A percentile compares a stretch with the other conserved stretches of the same genome.
Conservation (phyloP, 1,284 basidiomycete species). For the Ceratobasidium sp. region DNA sequence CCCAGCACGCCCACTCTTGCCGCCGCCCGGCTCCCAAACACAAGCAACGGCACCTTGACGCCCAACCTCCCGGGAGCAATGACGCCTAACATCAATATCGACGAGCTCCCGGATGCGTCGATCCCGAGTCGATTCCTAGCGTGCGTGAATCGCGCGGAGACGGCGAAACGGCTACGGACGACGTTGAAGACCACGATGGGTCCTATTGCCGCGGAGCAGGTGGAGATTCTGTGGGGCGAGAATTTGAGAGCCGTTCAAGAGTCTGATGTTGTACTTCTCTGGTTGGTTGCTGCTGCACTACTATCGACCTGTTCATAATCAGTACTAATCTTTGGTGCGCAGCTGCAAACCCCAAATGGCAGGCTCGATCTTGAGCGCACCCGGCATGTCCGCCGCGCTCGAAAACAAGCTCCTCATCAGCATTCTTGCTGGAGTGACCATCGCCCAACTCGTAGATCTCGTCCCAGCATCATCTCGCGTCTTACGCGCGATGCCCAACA, state of each 20-base stretch:
- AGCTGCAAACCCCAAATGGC: conserved; percentile 97
- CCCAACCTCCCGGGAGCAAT: conserved; percentile 62
- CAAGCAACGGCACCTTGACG: conserved; percentile 83
- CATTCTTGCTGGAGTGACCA: conserved; percentile 95
- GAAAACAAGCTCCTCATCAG: conserved; percentile 93
- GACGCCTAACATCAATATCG: conserved; percentile 51
- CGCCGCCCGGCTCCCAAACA: conserved; percentile 46
- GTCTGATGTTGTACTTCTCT: conserved; percentile 88
- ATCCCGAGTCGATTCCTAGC: conserved; percentile 89
- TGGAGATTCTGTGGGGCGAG: conserved; percentile 76
- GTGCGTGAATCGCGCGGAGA: conserved; percentile 86
- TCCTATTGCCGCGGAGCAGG: conserved; percentile 57
- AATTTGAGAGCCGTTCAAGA: conserved; percentile 82
- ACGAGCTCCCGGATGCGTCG: conserved; percentile 69
- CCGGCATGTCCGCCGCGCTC: conserved; percentile 89
- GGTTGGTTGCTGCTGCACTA: conserved; percentile 65
- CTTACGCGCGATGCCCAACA: conserved; percentile 98
- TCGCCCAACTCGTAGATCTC: conserved; percentile 82
- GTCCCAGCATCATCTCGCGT: conserved; percentile 84
- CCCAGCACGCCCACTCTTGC: conserved; percentile 52
- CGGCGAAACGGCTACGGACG: conserved; percentile 75
- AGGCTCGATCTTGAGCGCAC: conserved; percentile 76
- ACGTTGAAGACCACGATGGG: conserved; percentile 63
- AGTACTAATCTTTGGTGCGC: not conserved
- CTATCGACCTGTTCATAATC: not conserved